Conservation (phyloP, 192 early-diverging fungal species). For the Spinellus fusiger region DNA sequence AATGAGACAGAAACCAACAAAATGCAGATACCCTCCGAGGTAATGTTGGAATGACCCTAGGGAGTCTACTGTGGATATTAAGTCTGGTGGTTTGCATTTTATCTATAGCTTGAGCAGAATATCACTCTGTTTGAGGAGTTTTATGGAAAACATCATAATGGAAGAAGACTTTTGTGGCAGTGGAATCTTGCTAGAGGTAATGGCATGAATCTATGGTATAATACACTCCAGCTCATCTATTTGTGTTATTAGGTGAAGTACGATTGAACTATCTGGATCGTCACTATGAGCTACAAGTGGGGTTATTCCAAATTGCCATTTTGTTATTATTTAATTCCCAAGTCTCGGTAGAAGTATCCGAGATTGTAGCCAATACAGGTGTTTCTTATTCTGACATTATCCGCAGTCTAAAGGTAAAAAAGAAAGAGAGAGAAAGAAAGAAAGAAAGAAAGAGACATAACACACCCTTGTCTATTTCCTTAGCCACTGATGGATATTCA, state of each 20-base stretch:
- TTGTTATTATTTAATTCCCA: conserved; percentile 63
- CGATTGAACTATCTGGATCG: conserved; percentile 60
- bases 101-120: conserved; percentile 54
- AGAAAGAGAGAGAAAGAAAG: not conserved
- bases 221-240: not conserved
- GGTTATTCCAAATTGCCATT: conserved; percentile 64
- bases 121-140: conserved; percentile 64
- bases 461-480: not conserved
- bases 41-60: conserved; percentile 30
- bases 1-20: not conserved
- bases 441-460: not conserved
- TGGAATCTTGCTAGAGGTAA: conserved; percentile 74
- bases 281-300: conserved; percentile 72
- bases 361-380: conserved; percentile 51
- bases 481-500: conserved; percentile 53
- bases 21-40: conserved; percentile 81
- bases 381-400: conserved; percentile 48
- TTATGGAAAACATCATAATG: conserved; percentile 66
- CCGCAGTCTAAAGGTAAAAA: conserved; percentile 53
- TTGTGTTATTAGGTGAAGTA: conserved; percentile 52
- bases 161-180: conserved; percentile 76
- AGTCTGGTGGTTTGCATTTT: not conserved
- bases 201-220: not conserved
- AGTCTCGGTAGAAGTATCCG: conserved; percentile 36
- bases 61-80: not conserved